Base-by-base conservation (phyloP, 2,329 filamentous ascomycete species). In the Trichoderma harzianum region DNA sequence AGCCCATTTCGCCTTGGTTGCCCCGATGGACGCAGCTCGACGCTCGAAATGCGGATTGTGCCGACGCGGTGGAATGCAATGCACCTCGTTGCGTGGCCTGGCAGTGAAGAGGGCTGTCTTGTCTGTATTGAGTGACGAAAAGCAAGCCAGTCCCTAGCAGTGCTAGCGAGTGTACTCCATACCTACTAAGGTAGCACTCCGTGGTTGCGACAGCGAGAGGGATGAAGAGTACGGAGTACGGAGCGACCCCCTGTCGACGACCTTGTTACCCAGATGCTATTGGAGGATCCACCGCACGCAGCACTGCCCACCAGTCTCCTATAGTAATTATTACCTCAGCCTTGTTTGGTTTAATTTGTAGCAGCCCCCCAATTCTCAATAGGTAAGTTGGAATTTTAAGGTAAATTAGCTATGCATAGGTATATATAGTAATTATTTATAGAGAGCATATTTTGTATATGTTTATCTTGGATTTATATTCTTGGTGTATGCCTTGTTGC, bases 1-100 rank as follows among this genome's bases (percentile, higher is more conserved):
- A 98, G 75, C 92, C 94, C 95, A 98, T 98, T 75, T 78, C 78
- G 77, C 71, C 73, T 72, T 73, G 72, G 72, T 74, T 70, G 69
- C 69, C 72, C 72, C 74, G 71, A 75, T 75, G 71, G 75, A 75
- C 73, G 66, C 73, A 73, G 74, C 72, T 72, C 70, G 57, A 71
- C 60, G 61, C 72, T 70, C 55, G 57, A 60, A 53, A 43, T 72
- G 62, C 67, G 69, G 73, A 76, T 73, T 51, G 39, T 62, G 47
- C 60, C 43, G 58, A 71, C 68, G 71, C 71, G 67, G 58, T 71
- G 60, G 47, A 57, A 57, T 30, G 71, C 61, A 57, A 57, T 30
- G 71, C 61, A 69, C 71, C 58, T 72, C 51, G 67, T 71, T 39
- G 57, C 67, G 43, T 55, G 53, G 28, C 34, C 51, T 47, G 34